phyloP scores from a whole-genome alignment of 345 rosid genomes.

The Linum trigynum region DNA sequence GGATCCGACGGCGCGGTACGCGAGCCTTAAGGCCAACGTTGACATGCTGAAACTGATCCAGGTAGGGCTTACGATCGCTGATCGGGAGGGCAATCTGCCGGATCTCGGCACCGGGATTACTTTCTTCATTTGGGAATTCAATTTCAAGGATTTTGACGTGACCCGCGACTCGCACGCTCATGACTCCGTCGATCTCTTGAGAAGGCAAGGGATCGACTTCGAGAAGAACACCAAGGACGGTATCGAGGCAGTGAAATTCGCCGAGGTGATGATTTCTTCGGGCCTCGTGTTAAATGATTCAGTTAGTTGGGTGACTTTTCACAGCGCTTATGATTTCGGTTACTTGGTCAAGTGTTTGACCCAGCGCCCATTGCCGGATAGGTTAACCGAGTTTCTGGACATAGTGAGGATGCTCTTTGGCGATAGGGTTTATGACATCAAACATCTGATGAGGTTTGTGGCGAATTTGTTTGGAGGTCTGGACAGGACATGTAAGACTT shows the following conservation, averaged over 20 bases:
- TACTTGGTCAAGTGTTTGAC: constrained; percentile 76
- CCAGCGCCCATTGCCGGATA: constrained; percentile 40
- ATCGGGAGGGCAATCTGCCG: constrained; percentile 47
- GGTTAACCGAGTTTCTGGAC: constrained; percentile 39
- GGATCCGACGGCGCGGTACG: constrained; percentile 53
- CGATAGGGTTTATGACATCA: constrained; percentile 54
- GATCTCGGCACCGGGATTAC: constrained; percentile 30
- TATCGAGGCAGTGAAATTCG: constrained; percentile 48
- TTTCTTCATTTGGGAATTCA: constrained; percentile 75
- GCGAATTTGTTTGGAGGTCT: constrained; percentile 16
- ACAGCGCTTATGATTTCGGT: constrained; percentile 90
- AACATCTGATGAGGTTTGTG: constrained; percentile 70
- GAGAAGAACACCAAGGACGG: constrained; percentile 47
- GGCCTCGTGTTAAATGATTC: constrained; percentile 64
- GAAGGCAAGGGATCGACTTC: constrained; percentile 74
- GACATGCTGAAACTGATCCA: constrained; percentile 75
- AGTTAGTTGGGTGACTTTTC: constrained; percentile 91
- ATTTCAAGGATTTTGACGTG: constrained; percentile 63
- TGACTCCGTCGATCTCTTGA: constrained; percentile 68
- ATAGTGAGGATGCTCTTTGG: constrained; percentile 50
- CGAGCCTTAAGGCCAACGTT: constrained; percentile 62
- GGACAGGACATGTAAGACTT: not conserved
- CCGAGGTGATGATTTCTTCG: constrained; percentile 77
- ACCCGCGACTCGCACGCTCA: constrained; percentile 61
- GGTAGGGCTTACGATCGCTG: constrained; percentile 67